These are phyloP conservation scores for Stramenopiles sp. DNA, from an alignment of 352 stramenopile genomes.

Conservation along the genomic window DNA sequence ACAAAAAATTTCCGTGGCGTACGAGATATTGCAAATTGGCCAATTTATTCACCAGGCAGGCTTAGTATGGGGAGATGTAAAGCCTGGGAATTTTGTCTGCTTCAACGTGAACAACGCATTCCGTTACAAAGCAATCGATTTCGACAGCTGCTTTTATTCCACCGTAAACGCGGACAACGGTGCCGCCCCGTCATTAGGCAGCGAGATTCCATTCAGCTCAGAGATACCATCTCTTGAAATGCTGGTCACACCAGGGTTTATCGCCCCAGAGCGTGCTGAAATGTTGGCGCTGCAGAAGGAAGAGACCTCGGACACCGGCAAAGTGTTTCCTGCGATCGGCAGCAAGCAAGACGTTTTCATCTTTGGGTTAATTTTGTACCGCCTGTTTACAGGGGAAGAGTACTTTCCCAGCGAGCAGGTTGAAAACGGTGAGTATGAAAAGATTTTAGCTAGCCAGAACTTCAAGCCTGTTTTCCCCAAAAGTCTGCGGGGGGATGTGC, in stretches of 20 bases:
- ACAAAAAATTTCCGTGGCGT: neutral
- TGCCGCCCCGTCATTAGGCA: neutral
- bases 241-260: neutral
- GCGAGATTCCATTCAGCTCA: neutral
- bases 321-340: neutral
- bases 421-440: conserved; percentile 1
- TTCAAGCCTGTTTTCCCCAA: neutral
- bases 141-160: neutral
- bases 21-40: neutral
- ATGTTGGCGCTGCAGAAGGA: neutral
- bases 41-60: neutral
- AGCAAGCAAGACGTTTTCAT: conserved; percentile 4
- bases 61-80: neutral
- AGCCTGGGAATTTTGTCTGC: neutral
- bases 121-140: neutral
- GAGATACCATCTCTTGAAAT: neutral
- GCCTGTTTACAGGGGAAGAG: neutral
- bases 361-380: conserved; percentile 1
- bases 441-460: neutral
- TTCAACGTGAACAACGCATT: neutral
- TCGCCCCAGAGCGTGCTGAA: neutral
- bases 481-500: neutral
- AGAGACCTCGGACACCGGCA: neutral
- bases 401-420: neutral
- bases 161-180: neutral